Evolutionary conservation across 2,329 filamentous ascomycete species (phyloP), one percentile per base, ranked within the genome.

Genomic region (Lachnellula subtilissima): DNA sequence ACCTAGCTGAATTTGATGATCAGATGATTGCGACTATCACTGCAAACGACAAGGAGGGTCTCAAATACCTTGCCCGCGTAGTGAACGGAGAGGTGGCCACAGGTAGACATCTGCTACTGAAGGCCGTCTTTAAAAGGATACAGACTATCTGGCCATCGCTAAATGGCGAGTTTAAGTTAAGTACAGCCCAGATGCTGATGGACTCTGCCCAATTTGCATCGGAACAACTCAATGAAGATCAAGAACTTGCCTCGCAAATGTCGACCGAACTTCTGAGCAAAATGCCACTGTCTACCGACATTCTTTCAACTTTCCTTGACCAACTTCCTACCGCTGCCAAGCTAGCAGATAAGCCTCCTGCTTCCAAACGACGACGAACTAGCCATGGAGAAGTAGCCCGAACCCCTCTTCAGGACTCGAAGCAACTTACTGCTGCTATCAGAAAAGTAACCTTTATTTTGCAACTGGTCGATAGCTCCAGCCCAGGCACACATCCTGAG

Each of bases 381-480:
- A 95, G 89, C 72, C 84, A 87, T 53, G 86, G 83, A 15, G 87
- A 89, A 61, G 80, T 82, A 62, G 80, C 83, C 54, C 76, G 77
- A 53, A 82, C 81, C 48, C 76, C 84, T 53, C 79, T 81, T 37
- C 83, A 85, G 60, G 81, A 85, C 54, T 83, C 84, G 36, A 78
- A 81, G 6, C 85, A 89, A 66, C 73, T 92, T 32, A 83, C 82
- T 61, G 78, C 80, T 48, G 81, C 86, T 6, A 79, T 97, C 60
- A 84, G 84, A 64, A 88, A 87, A 64, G 82, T 93, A 53, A 96
- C 92, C 0, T 85, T 96, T 67, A 89, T 97, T 11, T 77, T 97
- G 39, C 92, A 97, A 70, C 75, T 97, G 25, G 83, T 97, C 15
- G 92, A 97, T 68, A 84, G 83, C 49, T 93, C 91, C 2, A 81